Evolutionary conservation across 257 asterid genomes (phyloP), one percentile per base, ranked within the genome.

Genomic region (Nicotiana tomentosiformis): DNA sequence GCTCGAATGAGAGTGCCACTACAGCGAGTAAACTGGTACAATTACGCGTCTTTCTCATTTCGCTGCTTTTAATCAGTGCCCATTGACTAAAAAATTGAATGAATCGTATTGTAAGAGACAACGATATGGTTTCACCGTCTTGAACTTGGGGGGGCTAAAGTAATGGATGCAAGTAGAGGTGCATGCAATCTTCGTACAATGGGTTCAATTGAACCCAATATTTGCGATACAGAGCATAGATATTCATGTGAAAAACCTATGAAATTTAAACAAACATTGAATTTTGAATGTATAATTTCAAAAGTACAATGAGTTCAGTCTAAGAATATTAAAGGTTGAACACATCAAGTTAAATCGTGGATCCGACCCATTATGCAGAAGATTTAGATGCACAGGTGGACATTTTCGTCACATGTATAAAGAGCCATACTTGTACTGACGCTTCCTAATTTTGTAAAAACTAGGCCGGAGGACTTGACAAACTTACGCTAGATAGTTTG

Each of bases 381-480:
- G 55, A 23, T 64, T 37, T 37, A 23, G 62, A 60, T 58, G 66
- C 39, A 49, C 51, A 1, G 8, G 8, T 58, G 30, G 35, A 46
- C 33, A 29, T 46, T 23, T 12, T 80, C 16, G 64, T 64, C 60
- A 64, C 76, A 43, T 64, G 23, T 43, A 51, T 61, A 66, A 65
- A 49, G 80, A 74, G 10, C 9, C 43, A n/a, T 62, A 18, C 57
- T 81, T 20, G 29, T 35, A 37, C 77, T 53, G 85, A 35, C 7
- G 10, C 35, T 55, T 74, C 62, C n/a, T 85, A 77, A 29, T 77
- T 33, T 82, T 72, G 58, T 39, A 43, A 55, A 85, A 96, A 26
- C 9, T 51, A 76, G 99, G 98, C 93, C 14, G 99, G 98, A 81
- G 97, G 99, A 51, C 88, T 96, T 39, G 99, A 96, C 87, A 81